Percentiles rank a stretch among this genome's conserved stretches.
Conservation (phyloP, 78 protist genomes). For the slime mould (Dictyostelium discoideum) region DNA sequence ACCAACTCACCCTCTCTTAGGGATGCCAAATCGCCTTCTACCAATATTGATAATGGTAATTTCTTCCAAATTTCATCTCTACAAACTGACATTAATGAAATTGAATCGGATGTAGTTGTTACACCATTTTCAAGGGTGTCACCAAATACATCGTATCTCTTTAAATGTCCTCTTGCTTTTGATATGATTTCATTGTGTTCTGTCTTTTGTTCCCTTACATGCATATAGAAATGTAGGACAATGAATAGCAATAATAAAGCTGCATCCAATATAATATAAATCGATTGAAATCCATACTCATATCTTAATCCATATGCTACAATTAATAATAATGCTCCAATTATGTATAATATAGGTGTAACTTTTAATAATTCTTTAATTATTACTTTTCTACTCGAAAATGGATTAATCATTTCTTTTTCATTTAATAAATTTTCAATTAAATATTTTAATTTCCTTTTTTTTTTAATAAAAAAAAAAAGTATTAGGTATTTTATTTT, state of each 20-base stretch:
- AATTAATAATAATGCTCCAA: constrained; percentile 31
- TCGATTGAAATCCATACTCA: constrained; percentile 38
- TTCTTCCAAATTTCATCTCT: constrained; percentile 76
- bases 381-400: not conserved
- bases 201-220: constrained; percentile 29
- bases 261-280: constrained; percentile 52
- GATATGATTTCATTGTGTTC: constrained; percentile 62
- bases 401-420: constrained; percentile 45
- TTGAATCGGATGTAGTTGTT: constrained; percentile 22
- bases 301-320: constrained; percentile 39
- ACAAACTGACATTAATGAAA: constrained; percentile 40
- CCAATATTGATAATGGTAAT: constrained; percentile 56
- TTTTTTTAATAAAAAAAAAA: not conserved
- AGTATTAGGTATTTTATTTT: no score
- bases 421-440: constrained; percentile 45
- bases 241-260: constrained; percentile 25
- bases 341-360: constrained; percentile 58
- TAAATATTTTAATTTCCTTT: constrained; percentile 32
- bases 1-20: constrained; percentile 59
- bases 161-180: constrained; percentile 67
- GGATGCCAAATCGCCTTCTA: constrained; percentile 66
- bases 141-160: constrained; percentile 26
- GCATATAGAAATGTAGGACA: constrained; percentile 27
- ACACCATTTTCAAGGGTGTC: constrained; percentile 59
- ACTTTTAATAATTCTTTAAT: constrained; percentile 36